These are phyloP conservation scores for Coniferiporia weirii DNA, from an alignment of 1,284 basidiomycete species.

Conservation along the genomic window DNA sequence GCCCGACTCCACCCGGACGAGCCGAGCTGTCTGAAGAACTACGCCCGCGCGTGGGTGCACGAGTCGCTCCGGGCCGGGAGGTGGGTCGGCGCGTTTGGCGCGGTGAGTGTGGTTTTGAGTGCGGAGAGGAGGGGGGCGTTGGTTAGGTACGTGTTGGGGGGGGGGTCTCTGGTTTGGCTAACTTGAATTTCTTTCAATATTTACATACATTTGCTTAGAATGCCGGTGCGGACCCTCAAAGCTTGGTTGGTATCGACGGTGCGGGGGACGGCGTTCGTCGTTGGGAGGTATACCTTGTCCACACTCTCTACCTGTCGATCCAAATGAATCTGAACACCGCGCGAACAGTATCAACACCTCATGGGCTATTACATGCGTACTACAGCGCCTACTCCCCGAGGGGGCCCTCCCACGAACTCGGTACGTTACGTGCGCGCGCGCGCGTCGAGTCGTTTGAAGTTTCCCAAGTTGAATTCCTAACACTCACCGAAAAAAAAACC, in stretches of 20 bases:
- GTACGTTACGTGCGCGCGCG: neutral
- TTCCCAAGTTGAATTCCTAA: neutral
- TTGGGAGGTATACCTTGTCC: slow-evolving; percentile 10
- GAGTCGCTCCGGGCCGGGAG: slow-evolving; percentile 8
- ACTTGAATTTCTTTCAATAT: no score
- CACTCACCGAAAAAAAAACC: no score
- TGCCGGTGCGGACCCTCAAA: slow-evolving; percentile 5
- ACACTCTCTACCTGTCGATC: no score
- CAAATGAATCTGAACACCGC: neutral
- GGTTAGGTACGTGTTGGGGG: slow-evolving; percentile 3
- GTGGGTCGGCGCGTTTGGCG: slow-evolving; percentile 16
- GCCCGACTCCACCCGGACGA: slow-evolving; percentile 16
- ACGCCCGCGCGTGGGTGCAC: slow-evolving; percentile 9
- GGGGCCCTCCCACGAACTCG: slow-evolving; percentile 4
- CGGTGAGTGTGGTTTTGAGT: slow-evolving; percentile 6
- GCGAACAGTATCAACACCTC: slow-evolving; percentile 16
- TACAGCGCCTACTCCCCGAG: slow-evolving; percentile 14
- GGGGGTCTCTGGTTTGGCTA: no score
- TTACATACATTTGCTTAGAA: no score
- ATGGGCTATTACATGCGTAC: slow-evolving; percentile 18
- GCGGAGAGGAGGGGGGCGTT: neutral
- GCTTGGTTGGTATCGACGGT: slow-evolving; percentile 16
- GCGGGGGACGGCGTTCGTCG: slow-evolving; percentile 17
- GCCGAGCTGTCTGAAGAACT: slow-evolving; percentile 18
- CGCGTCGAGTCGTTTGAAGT: no score